Conservation (phyloP, 2,329 filamentous ascomycete species). For the Knoxdaviesia proteae region DNA sequence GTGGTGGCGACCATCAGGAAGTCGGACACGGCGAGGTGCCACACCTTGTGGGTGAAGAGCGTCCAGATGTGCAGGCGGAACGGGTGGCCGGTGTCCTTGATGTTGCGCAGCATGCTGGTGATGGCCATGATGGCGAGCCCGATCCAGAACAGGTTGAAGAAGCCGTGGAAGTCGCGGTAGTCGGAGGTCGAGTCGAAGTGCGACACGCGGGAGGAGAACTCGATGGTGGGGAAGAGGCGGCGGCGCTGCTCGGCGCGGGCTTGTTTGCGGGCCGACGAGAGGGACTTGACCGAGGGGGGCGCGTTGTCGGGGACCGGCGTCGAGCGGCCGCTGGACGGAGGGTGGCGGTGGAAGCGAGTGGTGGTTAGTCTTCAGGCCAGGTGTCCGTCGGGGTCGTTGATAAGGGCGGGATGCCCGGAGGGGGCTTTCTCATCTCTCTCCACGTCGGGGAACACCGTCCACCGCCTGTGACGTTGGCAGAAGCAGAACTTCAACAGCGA, state of each 20-base stretch:
- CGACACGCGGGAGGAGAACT: slow-evolving; percentile 76
- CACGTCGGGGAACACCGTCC: too few species aligned
- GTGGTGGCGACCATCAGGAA: slow-evolving; percentile 67
- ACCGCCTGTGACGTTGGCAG: background rate
- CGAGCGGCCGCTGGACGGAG: slow-evolving; percentile 45
- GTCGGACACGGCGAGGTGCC: slow-evolving; percentile 70
- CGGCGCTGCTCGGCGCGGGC: slow-evolving; percentile 61
- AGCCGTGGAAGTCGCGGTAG: slow-evolving; percentile 85
- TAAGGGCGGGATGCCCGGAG: too few species aligned
- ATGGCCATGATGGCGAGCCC: slow-evolving; percentile 91
- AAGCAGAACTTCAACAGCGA: background rate
- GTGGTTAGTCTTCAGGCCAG: too few species aligned
- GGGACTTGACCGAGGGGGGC: slow-evolving; percentile 72
- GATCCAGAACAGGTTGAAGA: slow-evolving; percentile 98
- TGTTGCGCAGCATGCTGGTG: slow-evolving; percentile 78
- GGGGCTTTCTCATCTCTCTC: too few species aligned
- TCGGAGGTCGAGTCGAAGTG: slow-evolving; percentile 89
- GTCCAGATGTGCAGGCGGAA: slow-evolving; percentile 73
- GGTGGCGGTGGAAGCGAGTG: background rate
- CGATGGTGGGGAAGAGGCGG: slow-evolving; percentile 79
- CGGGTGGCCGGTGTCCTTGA: slow-evolving; percentile 81
- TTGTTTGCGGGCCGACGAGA: slow-evolving; percentile 69
- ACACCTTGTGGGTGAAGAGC: slow-evolving; percentile 72
- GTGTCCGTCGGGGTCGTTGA: too few species aligned
- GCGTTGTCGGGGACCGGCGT: slow-evolving; percentile 77